Base-by-base conservation (phyloP, 2,329 filamentous ascomycete species). In the Corinectria fuckeliana region DNA sequence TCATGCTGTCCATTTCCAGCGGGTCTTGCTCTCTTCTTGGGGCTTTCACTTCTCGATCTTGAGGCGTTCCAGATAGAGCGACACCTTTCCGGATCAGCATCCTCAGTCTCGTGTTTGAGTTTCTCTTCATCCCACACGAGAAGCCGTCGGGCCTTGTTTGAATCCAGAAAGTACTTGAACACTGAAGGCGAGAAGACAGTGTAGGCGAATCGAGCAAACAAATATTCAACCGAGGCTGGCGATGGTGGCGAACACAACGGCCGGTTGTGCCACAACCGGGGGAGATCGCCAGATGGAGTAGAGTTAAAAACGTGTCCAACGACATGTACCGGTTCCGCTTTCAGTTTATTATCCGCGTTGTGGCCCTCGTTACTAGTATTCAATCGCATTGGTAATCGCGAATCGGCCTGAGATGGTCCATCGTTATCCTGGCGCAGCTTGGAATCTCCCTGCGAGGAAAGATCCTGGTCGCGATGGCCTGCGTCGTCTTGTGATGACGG, bases 151-250 rank as follows among this genome's bases (percentile, higher is more conserved):
- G 44, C 13, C 26, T 36, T 30, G 30, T 50, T 42, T 2, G 44
- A 39, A 26, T 14, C 13, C n/a, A 58, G 55, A 30, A 58, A 58
- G n/a, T 52, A 30, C n/a, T 49, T 41, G 32, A 52, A 58, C 2
- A 52, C n/a, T 11, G 28, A 32, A 30, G 55, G 55, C 5, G 49
- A 58, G 32, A 52, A 58, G 21, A 58, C 9, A 6, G 55, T 58
- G 48, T 49, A 52, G 14, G 55, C 55, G 18, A 58, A 58, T 16
- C 55, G 23, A 18, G 49, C 48, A 41, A 58, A 52, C 10, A 57
- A 30, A 14, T 20, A 51, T 25, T 57, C 54, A 13, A 57, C 13
- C 3, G 54, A 45, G 8, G 13, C 42, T 20, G 26, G 11, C 18
- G 16, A 16, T n/a, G 32, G 26, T 13, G 16, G 6, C 21, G 30